Evolutionary conservation across 2,329 filamentous ascomycete genomes (phyloP), one percentile per base, ranked within the genome.

Genomic region (Colletotrichum trifolii): DNA sequence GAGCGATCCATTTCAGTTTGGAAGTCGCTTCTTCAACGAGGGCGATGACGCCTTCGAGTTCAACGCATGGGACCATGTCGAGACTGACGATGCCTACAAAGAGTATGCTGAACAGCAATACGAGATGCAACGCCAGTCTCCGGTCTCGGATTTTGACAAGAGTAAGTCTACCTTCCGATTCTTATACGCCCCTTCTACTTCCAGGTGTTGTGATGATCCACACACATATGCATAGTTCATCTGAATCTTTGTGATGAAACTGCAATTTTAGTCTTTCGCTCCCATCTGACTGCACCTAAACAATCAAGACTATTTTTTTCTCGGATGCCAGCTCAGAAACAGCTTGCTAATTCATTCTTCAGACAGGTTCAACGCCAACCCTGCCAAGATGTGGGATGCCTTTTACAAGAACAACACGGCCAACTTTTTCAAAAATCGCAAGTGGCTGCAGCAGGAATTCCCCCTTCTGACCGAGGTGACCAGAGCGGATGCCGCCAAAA

Each of bases 11-110:
- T 99, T 98, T 78, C 91, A 96, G 78, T 99, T 99, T 77, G 96
- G 96, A 67, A 96, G 92, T 52, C 92, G 95, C 65, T 92, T 87
- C 73, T 87, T 99, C 55, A 89, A 91, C 72, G 85, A 95, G 76
- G 88, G 89, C 74, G 94, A 97, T 80, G 86, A 98, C 76, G 92
- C 97, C 73, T 99, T 95, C 80, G 91, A 96, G 77, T 97, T 96
- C 87, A 99, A 99, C 78, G 96, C 96, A 42, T 99, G 96, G 96
- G 96, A 99, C 77, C 95, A 99, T 76, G 96, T 98, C 75, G 91
- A 95, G 79, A 94, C 94, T 76, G 95, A 98, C 80, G 89, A 93
- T 71, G 85, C 89, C 45, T 98, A 97, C 84, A 90, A 91, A 74
- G 88, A 91, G 74, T 97, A 96, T 78, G 90, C 94, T 66, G 89